Conservation (phyloP, 192 early-diverging fungal species). For the Rhizoclosmatium globosum region DNA sequence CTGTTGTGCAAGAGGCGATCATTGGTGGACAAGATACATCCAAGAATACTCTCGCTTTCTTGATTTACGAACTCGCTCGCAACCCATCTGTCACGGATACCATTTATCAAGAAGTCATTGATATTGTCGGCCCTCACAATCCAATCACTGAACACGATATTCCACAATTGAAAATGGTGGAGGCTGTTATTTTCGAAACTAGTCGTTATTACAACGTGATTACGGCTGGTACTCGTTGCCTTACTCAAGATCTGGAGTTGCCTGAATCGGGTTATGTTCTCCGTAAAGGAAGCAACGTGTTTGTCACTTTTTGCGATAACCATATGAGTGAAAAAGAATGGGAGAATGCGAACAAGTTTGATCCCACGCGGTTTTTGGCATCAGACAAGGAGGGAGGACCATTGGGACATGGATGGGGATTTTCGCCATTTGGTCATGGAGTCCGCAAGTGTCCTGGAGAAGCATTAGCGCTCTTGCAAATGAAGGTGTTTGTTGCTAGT, state of each 20-base stretch:
- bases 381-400: not conserved
- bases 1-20: not conserved
- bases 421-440: slow-evolving; percentile 20
- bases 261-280: not conserved
- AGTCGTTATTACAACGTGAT: not conserved
- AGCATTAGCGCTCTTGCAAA: slow-evolving; percentile 16
- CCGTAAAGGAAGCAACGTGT: not conserved
- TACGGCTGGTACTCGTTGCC: not conserved
- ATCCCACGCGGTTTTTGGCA: slow-evolving; percentile 17
- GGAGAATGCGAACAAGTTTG: slow-evolving; percentile 12
- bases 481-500: not conserved
- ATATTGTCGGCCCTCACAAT: not conserved
- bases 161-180: not conserved
- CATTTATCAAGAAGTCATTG: slow-evolving; percentile 6
- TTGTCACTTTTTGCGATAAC: not conserved
- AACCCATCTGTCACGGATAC: not conserved
- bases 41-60: slow-evolving; percentile 18
- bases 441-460: slow-evolving; percentile 12
- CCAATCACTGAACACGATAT: not conserved
- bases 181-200: slow-evolving; percentile 17
- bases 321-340: not conserved
- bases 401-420: not conserved
- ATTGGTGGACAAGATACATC: slow-evolving; percentile 16
- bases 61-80: slow-evolving; percentile 11
- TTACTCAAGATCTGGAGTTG: slow-evolving; percentile 2